Evolutionary conservation across 2,329 filamentous ascomycete species (phyloP), one percentile per base, ranked within the genome.

Genomic region (Xylogone sp.): DNA sequence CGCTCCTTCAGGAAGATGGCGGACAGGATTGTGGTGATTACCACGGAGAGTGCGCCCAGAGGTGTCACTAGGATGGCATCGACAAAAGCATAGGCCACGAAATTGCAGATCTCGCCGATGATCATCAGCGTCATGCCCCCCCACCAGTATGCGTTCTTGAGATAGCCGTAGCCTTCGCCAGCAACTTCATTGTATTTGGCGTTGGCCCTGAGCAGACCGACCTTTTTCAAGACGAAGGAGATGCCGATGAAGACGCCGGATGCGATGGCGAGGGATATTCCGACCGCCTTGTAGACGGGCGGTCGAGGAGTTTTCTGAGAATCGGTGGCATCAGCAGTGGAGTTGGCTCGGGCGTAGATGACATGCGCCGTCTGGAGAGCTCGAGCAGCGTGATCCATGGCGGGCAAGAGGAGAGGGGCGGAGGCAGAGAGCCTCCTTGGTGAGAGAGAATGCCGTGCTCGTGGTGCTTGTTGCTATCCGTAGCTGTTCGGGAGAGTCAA

Each of bases 121-220:
- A 97, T 96, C 94, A 99, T 97, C 53, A 97, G 78, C 0, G 76
- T 91, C 94, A 99, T 97, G 61, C 94, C 94, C 1, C 75, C 70
- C 94, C 94, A 99, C 94, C 94, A 99, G 75, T 82, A 96, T 19
- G 77, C 77, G 65, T 97, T 97, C 74, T 96, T 96, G 62, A 99
- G 82, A 68, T 97, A 99, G 56, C 93, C 92, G 69, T 97, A 97
- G 51, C 94, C 94, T 70, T 97, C 93, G 54, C 94, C 94, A 0
- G 94, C 92, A 59, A 89, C 90, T 71, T 97, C 91, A 56, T 96
- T 88, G 75, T 97, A 97, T 69, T 97, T 97, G 62, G 89, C 84
- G 70, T 97, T 99, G 47, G 94, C 93, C 68, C 84, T 91, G 55
- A 99, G 77, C 60, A 99, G 73, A 3, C 94, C 94, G 53, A 89